phyloP scores from a whole-genome alignment of 2,329 filamentous ascomycete genomes.

The Graphilbum ipis-grandicollis region DNA sequence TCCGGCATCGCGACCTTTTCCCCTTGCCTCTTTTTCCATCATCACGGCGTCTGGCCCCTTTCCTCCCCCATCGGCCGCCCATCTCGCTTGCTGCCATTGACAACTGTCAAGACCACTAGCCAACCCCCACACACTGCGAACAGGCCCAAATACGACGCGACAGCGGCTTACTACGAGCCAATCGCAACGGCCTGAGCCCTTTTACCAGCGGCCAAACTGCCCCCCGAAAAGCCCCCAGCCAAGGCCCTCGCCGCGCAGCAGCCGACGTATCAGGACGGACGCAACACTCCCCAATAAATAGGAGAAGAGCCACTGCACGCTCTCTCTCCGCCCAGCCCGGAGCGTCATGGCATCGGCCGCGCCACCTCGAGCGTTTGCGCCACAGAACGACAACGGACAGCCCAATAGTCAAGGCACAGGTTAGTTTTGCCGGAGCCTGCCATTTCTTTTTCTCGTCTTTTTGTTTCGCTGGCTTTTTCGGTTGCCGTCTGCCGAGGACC shows the following conservation, averaged over 20 bases:
- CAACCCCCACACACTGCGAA: neutral
- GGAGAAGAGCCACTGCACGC: slow-evolving; percentile 1
- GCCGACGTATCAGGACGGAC: too few relatives aligned
- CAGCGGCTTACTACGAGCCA: neutral
- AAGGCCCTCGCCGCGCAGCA: too few relatives aligned
- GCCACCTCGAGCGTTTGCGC: slow-evolving; percentile 1
- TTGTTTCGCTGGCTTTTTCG: neutral
- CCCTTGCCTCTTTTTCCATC: neutral
- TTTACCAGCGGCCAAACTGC: too few relatives aligned
- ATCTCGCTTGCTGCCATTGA: neutral
- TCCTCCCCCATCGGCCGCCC: too few relatives aligned
- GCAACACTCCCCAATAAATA: neutral
- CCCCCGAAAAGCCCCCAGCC: too few relatives aligned
- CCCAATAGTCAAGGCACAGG: slow-evolving; percentile 4
- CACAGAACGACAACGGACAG: slow-evolving; percentile 4
- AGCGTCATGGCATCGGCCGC: slow-evolving; percentile 7
- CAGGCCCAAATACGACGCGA: neutral
- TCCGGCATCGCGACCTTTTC: neutral
- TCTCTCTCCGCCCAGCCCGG: neutral
- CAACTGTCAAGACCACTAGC: neutral
- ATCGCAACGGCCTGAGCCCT: neutral
- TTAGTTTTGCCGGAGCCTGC: slow-evolving; percentile 1
- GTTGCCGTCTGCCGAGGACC: too few relatives aligned
- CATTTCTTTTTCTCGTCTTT: neutral
- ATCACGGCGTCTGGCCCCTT: too few relatives aligned